Evolutionary conservation across 2,329 filamentous ascomycete genomes (phyloP).

Genomic region (Fusarium sp.): DNA sequence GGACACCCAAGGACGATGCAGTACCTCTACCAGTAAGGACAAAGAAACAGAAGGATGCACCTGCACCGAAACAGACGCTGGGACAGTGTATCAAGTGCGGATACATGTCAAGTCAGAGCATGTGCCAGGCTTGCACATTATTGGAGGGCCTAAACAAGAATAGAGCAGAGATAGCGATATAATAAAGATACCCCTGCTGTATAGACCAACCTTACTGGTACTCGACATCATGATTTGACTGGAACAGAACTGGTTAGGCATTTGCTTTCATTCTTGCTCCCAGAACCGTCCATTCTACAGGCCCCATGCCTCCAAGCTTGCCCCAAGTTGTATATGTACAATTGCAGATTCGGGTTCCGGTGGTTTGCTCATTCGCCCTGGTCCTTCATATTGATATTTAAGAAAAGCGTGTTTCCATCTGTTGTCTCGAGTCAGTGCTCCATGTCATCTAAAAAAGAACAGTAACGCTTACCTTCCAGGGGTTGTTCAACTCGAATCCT

Average conservation of each 20-base stretch:
- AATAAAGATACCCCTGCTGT: slow-evolving; percentile 36
- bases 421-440: slow-evolving; percentile 8
- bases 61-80: slow-evolving; percentile 73
- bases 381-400: slow-evolving; percentile 46
- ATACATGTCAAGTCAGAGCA: slow-evolving; percentile 92
- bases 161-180: slow-evolving; percentile 67
- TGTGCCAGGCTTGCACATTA: slow-evolving; percentile 93
- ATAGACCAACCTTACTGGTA: not conserved
- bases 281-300: slow-evolving; percentile 6
- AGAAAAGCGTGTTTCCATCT: slow-evolving; percentile 66
- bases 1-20: slow-evolving; percentile 40
- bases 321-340: slow-evolving; percentile 39
- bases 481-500: slow-evolving; percentile 72
- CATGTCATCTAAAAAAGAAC: not conserved
- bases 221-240: not conserved
- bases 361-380: slow-evolving; percentile 21
- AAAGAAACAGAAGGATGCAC: slow-evolving; percentile 42
- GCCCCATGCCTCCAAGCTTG: slow-evolving; percentile 12
- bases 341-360: slow-evolving; percentile 22
- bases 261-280: slow-evolving; percentile 34
- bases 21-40: slow-evolving; percentile 52
- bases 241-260: slow-evolving; percentile 2
- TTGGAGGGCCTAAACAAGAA: slow-evolving; percentile 92
- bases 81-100: slow-evolving; percentile 89
- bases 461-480: slow-evolving; percentile 66